These are phyloP conservation scores for Xylariales sp. DNA, from an alignment of 2,329 filamentous ascomycete species.

Conservation along the genomic window DNA sequence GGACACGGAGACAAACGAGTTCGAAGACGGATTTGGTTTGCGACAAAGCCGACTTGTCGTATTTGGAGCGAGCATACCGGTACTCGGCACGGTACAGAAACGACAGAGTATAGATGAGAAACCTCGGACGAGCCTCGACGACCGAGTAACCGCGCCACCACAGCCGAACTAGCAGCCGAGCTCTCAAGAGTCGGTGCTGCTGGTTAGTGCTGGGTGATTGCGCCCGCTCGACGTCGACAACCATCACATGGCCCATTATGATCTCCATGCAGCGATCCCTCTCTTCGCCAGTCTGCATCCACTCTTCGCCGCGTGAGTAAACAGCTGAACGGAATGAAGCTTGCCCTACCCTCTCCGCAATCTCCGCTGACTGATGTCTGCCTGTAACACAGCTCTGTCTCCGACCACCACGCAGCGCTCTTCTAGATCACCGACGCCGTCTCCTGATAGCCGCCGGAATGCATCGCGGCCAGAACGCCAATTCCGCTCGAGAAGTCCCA, in stretches of 20 bases:
- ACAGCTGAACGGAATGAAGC: slow-evolving; percentile 8
- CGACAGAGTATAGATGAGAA: slow-evolving; percentile 15
- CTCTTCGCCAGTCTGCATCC: slow-evolving; percentile 57
- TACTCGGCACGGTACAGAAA: no score
- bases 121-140: not conserved
- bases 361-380: slow-evolving; percentile 8
- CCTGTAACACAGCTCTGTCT: slow-evolving; percentile 39
- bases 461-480: slow-evolving; percentile 45
- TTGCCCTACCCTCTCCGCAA: not conserved
- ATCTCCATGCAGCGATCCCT: slow-evolving; percentile 59
- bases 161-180: no score
- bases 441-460: slow-evolving; percentile 47
- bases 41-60: no score
- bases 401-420: slow-evolving; percentile 44
- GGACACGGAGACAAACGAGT: no score
- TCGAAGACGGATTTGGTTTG: no score
- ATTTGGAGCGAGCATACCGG: no score
- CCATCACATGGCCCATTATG: slow-evolving; percentile 47
- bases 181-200: slow-evolving; percentile 24
- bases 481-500: slow-evolving; percentile 50
- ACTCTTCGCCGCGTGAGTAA: slow-evolving; percentile 56
- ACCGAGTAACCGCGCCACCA: slow-evolving; percentile 10
- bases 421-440: slow-evolving; percentile 52
- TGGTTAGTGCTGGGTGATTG: slow-evolving; percentile 32
- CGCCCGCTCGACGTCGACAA: slow-evolving; percentile 16